Conservation (phyloP, 257 asterid genomes). For the Fraxinus anomala region DNA sequence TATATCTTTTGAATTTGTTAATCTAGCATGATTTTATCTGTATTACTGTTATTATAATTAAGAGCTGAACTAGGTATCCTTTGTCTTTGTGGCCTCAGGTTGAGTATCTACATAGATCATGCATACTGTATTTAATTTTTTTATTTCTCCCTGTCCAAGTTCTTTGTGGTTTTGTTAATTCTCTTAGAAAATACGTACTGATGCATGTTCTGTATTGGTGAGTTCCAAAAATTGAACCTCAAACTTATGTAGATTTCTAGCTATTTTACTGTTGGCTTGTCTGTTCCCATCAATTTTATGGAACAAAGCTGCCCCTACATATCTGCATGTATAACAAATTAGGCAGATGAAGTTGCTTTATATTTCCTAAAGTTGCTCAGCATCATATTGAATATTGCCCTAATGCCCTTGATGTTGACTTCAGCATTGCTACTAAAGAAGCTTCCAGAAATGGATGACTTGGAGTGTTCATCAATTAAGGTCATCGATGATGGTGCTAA, state of each 20-base stretch:
- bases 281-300: too few species aligned
- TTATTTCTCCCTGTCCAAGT: not conserved
- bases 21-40: too few species aligned
- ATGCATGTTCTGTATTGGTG: too few species aligned
- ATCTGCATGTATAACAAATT: not conserved
- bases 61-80: too few species aligned
- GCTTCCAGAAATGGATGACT: slow-evolving; percentile 41
- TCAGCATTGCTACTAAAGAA: slow-evolving; percentile 40
- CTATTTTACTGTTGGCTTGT: too few species aligned
- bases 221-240: not conserved
- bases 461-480: slow-evolving; percentile 35
- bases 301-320: too few species aligned
- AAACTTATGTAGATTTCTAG: slow-evolving; percentile 12
- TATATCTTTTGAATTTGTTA: slow-evolving; percentile 6
- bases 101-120: too few species aligned
- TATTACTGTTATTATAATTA: too few species aligned
- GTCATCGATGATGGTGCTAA: slow-evolving; percentile 31
- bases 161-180: not conserved
- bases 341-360: slow-evolving; percentile 4
- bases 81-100: too few species aligned
- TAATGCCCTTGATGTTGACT: slow-evolving; percentile 36
- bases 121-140: not conserved
- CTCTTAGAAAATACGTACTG: not conserved
- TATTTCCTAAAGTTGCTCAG: not conserved
- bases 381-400: slow-evolving; percentile 45